A percentile compares a stretch with the other conserved stretches of the same genome.
Conservation (phyloP, 2,329 filamentous ascomycete genomes). For the Bipolaris victoriae region DNA sequence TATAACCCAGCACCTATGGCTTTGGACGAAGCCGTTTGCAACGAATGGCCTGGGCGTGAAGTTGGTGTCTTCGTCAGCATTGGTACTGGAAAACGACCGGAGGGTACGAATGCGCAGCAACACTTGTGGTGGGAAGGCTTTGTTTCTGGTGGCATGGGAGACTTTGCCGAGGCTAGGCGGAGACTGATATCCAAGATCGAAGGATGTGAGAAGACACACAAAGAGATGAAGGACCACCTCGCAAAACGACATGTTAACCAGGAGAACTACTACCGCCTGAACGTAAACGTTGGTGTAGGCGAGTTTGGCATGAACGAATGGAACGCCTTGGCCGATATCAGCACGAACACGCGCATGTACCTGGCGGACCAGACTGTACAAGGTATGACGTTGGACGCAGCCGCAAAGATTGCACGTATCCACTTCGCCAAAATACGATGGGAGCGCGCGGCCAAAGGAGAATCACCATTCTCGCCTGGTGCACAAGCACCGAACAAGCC, state of each 20-base stretch:
- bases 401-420: conserved; percentile 83
- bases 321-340: conserved; percentile 92
- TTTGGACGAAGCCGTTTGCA: conserved; percentile 86
- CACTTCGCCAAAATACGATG: conserved; percentile 74
- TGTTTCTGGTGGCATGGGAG: conserved; percentile 71
- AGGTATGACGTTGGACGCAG: conserved; percentile 75
- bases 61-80: conserved; percentile 91
- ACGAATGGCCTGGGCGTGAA: conserved; percentile 94
- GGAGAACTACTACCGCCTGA: conserved; percentile 95
- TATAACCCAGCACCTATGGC: conserved; percentile 89
- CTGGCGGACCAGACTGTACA: conserved; percentile 76
- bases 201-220: conserved; percentile 89
- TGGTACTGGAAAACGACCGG: conserved; percentile 85
- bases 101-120: conserved; percentile 70
- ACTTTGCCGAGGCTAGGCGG: conserved; percentile 87
- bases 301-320: conserved; percentile 99
- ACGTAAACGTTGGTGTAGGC: conserved; percentile 93
- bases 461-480: conserved; percentile 30
- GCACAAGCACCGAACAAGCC: conserved; percentile 43
- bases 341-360: conserved; percentile 86
- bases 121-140: conserved; percentile 95
- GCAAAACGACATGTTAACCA: conserved; percentile 77
- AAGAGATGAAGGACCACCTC: conserved; percentile 83
- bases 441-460: conserved; percentile 55
- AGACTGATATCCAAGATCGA: conserved; percentile 91